Evolutionary conservation across 805 yeast species (phyloP).

Genomic region (Kodamaea leandrae): DNA sequence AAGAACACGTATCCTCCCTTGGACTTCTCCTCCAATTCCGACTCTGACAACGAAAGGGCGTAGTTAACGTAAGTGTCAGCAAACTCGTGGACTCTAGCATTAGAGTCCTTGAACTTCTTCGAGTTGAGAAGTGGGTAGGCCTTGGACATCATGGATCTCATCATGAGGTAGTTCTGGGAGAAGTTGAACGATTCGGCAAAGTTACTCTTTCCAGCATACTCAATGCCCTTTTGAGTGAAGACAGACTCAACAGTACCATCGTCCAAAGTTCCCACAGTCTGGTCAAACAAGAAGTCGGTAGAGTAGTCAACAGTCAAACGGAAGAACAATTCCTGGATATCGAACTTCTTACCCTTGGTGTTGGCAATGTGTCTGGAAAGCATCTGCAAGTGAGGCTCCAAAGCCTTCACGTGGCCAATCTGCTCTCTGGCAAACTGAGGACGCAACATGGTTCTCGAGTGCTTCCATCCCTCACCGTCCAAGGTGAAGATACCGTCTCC

Average conservation of each 20-base stretch:
- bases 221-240: constrained; percentile 9
- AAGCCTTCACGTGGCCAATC: constrained; percentile 36
- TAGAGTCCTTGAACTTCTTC: constrained; percentile 16
- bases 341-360: constrained; percentile 28
- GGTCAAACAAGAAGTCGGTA: constrained; percentile 43
- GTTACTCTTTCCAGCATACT: constrained; percentile 30
- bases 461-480: constrained; percentile 44
- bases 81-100: constrained; percentile 27
- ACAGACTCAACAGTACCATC: constrained; percentile 17
- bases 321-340: constrained; percentile 39
- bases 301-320: constrained; percentile 41
- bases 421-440: constrained; percentile 46
- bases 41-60: constrained; percentile 33
- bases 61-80: constrained; percentile 39
- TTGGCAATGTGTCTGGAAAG: constrained; percentile 30
- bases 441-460: constrained; percentile 42
- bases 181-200: constrained; percentile 36
- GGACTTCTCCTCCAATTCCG: constrained; percentile 30
- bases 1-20: constrained; percentile 45
- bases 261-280: constrained; percentile 32
- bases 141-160: constrained; percentile 20
- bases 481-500: constrained; percentile 46
- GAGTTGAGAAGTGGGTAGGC: constrained; percentile 18
- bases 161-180: constrained; percentile 31
- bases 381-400: constrained; percentile 41